Conservation (phyloP, 2,329 filamentous ascomycete species). For the Neopestalotiopsis rosae region DNA sequence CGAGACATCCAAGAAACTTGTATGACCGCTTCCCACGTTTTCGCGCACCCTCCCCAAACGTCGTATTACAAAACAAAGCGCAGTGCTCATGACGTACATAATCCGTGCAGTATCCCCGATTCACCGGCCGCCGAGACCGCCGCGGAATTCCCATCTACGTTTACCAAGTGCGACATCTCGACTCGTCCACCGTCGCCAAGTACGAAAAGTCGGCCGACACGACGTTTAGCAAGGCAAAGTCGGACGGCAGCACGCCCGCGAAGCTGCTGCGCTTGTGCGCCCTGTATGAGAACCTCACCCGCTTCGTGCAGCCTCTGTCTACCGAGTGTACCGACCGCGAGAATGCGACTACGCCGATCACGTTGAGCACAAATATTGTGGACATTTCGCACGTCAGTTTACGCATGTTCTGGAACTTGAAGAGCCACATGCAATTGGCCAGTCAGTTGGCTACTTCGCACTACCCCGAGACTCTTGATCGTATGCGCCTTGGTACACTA, state of each 20-base stretch:
- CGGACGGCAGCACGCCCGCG: conserved; percentile 69
- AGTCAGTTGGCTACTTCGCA: conserved; percentile 88
- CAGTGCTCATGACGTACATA: conserved; percentile 11
- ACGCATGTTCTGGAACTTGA: conserved; percentile 95
- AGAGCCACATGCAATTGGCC: conserved; percentile 91
- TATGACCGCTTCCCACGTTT: conserved; percentile 38
- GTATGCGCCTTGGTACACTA: conserved; percentile 59
- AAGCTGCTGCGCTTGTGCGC: conserved; percentile 88
- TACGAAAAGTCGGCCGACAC: conserved; percentile 72
- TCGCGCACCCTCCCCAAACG: background rate
- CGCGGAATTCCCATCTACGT: conserved; percentile 92
- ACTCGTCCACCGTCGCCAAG: conserved; percentile 78
- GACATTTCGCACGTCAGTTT: conserved; percentile 88
- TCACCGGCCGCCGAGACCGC: conserved; percentile 88
- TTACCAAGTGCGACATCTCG: conserved; percentile 83
- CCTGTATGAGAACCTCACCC: conserved; percentile 89
- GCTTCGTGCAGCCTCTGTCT: conserved; percentile 86
- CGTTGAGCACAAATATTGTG: conserved; percentile 92
- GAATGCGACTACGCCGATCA: conserved; percentile 82
- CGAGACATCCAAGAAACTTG: conserved; percentile 78
- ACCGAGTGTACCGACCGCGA: conserved; percentile 76
- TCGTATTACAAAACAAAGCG: background rate
- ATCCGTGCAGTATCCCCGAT: conserved; percentile 79
- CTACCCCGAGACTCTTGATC: conserved; percentile 92
- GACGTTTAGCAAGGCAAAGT: conserved; percentile 62